Base-by-base conservation (phyloP, 1,139 yeast genomes). In the Debaryomyces singareniensis region DNA sequence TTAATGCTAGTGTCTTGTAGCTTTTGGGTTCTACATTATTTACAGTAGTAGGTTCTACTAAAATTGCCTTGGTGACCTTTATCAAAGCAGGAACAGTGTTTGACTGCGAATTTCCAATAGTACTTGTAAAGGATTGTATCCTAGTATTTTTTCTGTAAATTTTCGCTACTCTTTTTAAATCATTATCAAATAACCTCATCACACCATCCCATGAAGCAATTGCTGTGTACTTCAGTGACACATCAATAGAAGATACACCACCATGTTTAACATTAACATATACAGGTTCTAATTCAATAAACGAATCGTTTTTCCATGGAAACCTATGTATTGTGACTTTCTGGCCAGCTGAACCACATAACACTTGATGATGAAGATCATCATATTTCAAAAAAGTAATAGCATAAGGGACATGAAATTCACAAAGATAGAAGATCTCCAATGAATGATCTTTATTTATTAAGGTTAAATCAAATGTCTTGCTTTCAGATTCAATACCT, bases 361-460 rank as follows among this genome's bases (percentile, higher is more conserved):
- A 35, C 1, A 71, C 39, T 1, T 34, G 26, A n/a, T 38, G 32
- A 13, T 44, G 30, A 0, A 9, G 13, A 0, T 29, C 11, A 14
- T 46, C 47, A 22, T 43, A 43, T 2, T 47, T 52, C 20, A 71
- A 30, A 0, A 71, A 56, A 0, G 75, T 51, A 0, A 75, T 56
- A 1, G 82, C 81, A 42, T 71, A 66, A 0, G 82, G 82, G 2
- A 42, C 42, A 40, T 71, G 76, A 2, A 47, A 44, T 1, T 53
- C 37, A 30, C 52, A 49, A 13, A 45, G 37, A 23, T 54, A 51
- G 1, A 47, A 29, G 3, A 63, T 30, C 1, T 36, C 33, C 2
- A 52, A 34, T 11, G 38, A 40, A 2, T 48, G 41, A 3, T 44
- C 49, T 30, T 42, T 50, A 35, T 53, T 56, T 5, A 56, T 40